These are phyloP conservation scores for Xylaria scruposa DNA, from an alignment of 495 filamentous ascomycete genomes.

Conservation along the genomic window DNA sequence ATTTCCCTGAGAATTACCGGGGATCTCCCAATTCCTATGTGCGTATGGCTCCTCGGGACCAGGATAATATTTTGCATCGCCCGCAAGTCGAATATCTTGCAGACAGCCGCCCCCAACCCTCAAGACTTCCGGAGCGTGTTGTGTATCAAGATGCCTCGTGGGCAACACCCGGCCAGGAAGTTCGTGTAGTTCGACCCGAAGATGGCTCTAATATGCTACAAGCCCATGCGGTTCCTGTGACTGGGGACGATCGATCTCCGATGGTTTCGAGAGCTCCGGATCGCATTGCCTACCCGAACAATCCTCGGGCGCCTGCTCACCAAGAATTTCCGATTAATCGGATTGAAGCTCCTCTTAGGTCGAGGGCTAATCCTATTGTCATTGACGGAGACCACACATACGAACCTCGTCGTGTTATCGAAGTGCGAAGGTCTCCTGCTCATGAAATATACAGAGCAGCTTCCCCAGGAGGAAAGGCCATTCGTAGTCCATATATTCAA, in stretches of 20 bases:
- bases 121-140: constrained; percentile 17
- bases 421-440: constrained; percentile 31
- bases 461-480: constrained; percentile 13
- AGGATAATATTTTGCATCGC: constrained; percentile 31
- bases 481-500: constrained; percentile 25
- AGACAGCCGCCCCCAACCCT: constrained; percentile 24
- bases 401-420: constrained; percentile 36
- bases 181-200: constrained; percentile 17
- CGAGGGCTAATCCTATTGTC: constrained; percentile 34
- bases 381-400: constrained; percentile 27
- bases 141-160: constrained; percentile 26
- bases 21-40: constrained; percentile 27
- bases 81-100: constrained; percentile 28
- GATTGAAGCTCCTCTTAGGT: constrained; percentile 27
- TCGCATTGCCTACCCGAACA: constrained; percentile 15
- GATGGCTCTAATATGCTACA: not conserved
- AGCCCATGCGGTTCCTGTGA: not conserved
- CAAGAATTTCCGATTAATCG: constrained; percentile 1
- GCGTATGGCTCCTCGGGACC: constrained; percentile 26
- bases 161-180: constrained; percentile 26
- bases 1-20: constrained; percentile 26
- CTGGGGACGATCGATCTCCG: constrained; percentile 6
- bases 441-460: constrained; percentile 22
- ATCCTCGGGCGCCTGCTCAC: not conserved
- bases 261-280: constrained; percentile 10